A percentile compares a stretch with the other conserved stretches of the same genome.
These are phyloP conservation scores for Hypholoma fasciculare DNA, from an alignment of 768 basidiomycete species.

Conservation along the genomic window DNA sequence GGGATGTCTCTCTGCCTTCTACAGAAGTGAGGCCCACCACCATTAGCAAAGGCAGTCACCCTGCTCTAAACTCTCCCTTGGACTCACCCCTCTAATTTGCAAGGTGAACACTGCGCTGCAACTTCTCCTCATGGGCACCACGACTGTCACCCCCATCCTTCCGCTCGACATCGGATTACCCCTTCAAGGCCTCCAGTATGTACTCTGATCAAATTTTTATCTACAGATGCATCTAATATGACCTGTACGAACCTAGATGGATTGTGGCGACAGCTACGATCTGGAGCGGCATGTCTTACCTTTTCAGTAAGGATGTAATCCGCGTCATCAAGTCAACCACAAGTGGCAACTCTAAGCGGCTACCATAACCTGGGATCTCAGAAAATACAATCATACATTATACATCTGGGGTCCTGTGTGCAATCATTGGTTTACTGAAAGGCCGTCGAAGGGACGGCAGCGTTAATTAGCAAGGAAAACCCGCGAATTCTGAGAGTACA, in stretches of 20 bases:
- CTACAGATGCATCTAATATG: not conserved
- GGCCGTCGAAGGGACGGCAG: too few relatives aligned
- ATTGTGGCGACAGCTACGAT: slow-evolving; percentile 89
- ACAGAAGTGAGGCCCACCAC: slow-evolving; percentile 91
- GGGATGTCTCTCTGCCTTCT: slow-evolving; percentile 94
- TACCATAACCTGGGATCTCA: slow-evolving; percentile 9
- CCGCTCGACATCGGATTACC: slow-evolving; percentile 54
- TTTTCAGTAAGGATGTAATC: slow-evolving; percentile 76
- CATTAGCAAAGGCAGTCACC: slow-evolving; percentile 79
- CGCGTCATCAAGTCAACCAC: slow-evolving; percentile 42
- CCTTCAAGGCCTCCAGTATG: slow-evolving; percentile 76
- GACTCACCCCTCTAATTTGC: not conserved
- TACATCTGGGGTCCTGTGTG: not conserved
- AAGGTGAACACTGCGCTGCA: slow-evolving; percentile 94
- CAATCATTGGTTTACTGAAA: not conserved
- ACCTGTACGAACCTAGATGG: slow-evolving; percentile 49
- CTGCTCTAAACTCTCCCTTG: not conserved
- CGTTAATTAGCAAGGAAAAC: too few relatives aligned
- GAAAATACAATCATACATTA: not conserved
- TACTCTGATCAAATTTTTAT: slow-evolving; percentile 11
- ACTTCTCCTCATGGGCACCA: slow-evolving; percentile 85
- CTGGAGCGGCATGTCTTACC: slow-evolving; percentile 86
- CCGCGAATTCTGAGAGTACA: too few relatives aligned
- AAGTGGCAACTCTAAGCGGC: slow-evolving; percentile 5
- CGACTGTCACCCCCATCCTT: slow-evolving; percentile 81